Evolutionary conservation across 768 basidiomycete species (phyloP), one percentile per base, ranked within the genome.

Genomic region (Sutorius australiensis): DNA sequence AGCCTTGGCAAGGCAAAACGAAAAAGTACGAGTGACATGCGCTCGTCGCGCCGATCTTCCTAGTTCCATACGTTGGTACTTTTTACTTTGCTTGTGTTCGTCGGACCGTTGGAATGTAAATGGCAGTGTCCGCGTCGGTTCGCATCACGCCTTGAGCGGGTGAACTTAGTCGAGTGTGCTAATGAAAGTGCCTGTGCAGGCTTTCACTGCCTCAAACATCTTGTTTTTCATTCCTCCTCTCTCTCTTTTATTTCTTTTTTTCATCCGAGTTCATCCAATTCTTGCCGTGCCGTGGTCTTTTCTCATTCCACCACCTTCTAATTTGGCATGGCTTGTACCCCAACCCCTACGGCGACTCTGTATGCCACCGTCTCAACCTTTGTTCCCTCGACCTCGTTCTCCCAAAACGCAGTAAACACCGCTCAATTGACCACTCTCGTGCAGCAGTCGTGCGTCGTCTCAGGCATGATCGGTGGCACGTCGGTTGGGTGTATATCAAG

Each of bases 41-140:
- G 5, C 30, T 34, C 7, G 13, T 50, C 39, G 88, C 88, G 89
- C 89, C 19, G 41, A n/a, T 89, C 4, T 89, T 88, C 91, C 85
- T 89, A 89, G 45, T 48, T 34, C 13, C 19, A 46, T 24, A 24
- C 24, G 2, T 24, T 24, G 24, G 24, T 24, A 24, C 46, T 34
- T 21, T 24, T 24, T 46, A 3, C 12, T 41, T 33, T 16, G 8
- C 30, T 47, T 39, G 12, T 5, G 2, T 13, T 6, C 32, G 24
- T 49, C 11, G 44, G 19, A 16, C 21, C 24, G 24, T 11, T 11
- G 14, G 19, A 33, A 24, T 44, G 17, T 12, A 31, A 24, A 24
- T 24, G 16, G n/a, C 17, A 12, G 4, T 24, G 24, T 24, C 24
- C 24, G 24, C 24, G 24, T 24, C 24, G 24, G 24, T 24, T 27